Conservation (phyloP, 352 stramenopile genomes). For the Phytophthora cactorum region DNA sequence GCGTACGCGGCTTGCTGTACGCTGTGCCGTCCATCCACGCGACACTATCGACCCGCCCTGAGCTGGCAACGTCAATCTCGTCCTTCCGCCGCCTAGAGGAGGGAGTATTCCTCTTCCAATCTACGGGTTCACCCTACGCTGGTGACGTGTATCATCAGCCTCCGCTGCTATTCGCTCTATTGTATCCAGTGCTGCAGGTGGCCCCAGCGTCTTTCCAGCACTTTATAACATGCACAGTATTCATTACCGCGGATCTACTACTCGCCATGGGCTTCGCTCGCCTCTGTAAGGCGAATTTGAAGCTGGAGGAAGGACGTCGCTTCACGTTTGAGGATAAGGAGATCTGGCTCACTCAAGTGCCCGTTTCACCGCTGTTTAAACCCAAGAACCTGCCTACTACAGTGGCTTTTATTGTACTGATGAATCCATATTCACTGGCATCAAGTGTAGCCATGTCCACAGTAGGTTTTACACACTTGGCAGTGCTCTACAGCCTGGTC, state of each 20-base stretch:
- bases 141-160: constrained; percentile 87
- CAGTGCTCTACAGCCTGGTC: constrained; percentile 71
- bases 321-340: constrained; percentile 46
- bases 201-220: constrained; percentile 37
- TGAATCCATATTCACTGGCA: constrained; percentile 81
- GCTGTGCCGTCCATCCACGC: constrained; percentile 38
- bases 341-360: constrained; percentile 77
- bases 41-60: constrained; percentile 56
- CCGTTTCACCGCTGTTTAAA: constrained; percentile 72
- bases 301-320: constrained; percentile 54
- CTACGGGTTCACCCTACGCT: constrained; percentile 63
- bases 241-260: constrained; percentile 60
- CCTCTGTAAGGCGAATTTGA: constrained; percentile 54
- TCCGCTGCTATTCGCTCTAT: constrained; percentile 72
- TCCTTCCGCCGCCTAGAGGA: constrained; percentile 71
- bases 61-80: constrained; percentile 71
- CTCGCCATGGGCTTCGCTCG: constrained; percentile 64
- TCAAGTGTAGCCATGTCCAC: constrained; percentile 79
- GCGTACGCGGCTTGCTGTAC: constrained; percentile 50
- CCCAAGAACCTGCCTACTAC: constrained; percentile 50
- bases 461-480: constrained; percentile 66
- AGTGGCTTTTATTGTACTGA: constrained; percentile 66
- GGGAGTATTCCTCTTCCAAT: constrained; percentile 57
- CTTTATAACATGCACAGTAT: constrained; percentile 38
- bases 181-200: constrained; percentile 56